Evolutionary conservation across 2,329 filamentous ascomycete genomes (phyloP).

Genomic region (Botrytis pseudocinerea): DNA sequence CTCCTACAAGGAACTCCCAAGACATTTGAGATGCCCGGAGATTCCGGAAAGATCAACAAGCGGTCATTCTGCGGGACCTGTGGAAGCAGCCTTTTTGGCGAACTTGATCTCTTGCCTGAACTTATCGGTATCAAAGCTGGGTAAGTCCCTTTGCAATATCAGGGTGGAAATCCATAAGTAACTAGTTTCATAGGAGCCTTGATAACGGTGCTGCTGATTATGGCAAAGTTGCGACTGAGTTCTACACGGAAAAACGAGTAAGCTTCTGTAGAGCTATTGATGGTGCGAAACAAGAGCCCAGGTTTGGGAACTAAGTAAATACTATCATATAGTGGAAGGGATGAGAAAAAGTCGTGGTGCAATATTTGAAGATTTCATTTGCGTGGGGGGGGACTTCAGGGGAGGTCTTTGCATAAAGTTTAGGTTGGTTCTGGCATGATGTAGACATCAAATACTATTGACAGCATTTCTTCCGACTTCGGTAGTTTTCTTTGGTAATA

Average conservation of each 20-base stretch:
- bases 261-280: constrained; percentile 46
- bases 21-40: constrained; percentile 49
- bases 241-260: constrained; percentile 53
- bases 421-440: neutral
- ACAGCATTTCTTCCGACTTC: neutral
- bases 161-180: neutral
- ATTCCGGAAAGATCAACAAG: constrained; percentile 55
- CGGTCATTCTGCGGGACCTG: constrained; percentile 57
- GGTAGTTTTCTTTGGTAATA: neutral
- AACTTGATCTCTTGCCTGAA: constrained; percentile 55
- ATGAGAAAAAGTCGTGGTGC: neutral
- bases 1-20: constrained; percentile 53
- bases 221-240: constrained; percentile 51
- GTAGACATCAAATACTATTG: no score
- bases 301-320: constrained; percentile 18
- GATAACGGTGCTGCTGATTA: constrained; percentile 47
- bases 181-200: constrained; percentile 33
- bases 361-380: neutral
- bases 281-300: constrained; percentile 51
- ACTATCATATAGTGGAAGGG: neutral
- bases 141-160: constrained; percentile 20
- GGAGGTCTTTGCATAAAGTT: neutral
- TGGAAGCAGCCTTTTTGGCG: constrained; percentile 53
- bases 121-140: constrained; percentile 54
- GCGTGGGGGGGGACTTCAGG: no score